phyloP scores from a whole-genome alignment of 305 asterid species.

The Euphrasia arctica region DNA sequence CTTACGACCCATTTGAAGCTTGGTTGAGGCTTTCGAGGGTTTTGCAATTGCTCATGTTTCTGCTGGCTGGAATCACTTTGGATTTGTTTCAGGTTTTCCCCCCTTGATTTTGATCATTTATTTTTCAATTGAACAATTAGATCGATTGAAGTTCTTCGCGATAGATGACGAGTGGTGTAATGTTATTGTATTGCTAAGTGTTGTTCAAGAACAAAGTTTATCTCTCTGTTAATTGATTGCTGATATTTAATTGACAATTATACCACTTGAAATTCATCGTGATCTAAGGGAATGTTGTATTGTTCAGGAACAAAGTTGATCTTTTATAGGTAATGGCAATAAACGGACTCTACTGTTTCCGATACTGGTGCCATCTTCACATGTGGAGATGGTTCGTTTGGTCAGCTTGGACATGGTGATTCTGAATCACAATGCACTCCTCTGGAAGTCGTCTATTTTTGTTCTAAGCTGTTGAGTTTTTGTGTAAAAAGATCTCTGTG shows the following conservation, averaged over 20 bases:
- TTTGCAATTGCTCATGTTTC: conserved; percentile 51
- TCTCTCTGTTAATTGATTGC: too few relatives aligned
- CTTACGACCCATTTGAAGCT: too few relatives aligned
- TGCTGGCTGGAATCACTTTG: conserved; percentile 98
- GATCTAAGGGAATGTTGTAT: neutral
- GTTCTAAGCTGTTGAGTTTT: conserved; percentile 26
- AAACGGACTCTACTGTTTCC: conserved; percentile 25
- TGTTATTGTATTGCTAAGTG: too few relatives aligned
- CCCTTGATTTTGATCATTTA: too few relatives aligned
- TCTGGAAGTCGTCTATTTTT: conserved; percentile 40
- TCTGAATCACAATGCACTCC: conserved; percentile 50
- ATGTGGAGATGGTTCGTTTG: conserved; percentile 83
- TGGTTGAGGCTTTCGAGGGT: conserved; percentile 43
- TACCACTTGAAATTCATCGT: too few relatives aligned
- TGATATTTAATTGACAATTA: too few relatives aligned
- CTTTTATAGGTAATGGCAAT: neutral
- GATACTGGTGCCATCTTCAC: conserved; percentile 70
- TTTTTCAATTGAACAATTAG: too few relatives aligned
- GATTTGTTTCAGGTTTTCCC: conserved; percentile 66
- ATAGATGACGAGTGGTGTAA: too few relatives aligned
- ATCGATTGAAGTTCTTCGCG: too few relatives aligned
- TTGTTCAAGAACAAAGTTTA: too few relatives aligned
- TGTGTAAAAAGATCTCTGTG: too few relatives aligned
- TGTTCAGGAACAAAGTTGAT: neutral
- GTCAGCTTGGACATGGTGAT: conserved; percentile 87